Evolutionary conservation across 164 flowering plant genomes (phyloP).

Genomic region (Paratinospora sagittata): DNA sequence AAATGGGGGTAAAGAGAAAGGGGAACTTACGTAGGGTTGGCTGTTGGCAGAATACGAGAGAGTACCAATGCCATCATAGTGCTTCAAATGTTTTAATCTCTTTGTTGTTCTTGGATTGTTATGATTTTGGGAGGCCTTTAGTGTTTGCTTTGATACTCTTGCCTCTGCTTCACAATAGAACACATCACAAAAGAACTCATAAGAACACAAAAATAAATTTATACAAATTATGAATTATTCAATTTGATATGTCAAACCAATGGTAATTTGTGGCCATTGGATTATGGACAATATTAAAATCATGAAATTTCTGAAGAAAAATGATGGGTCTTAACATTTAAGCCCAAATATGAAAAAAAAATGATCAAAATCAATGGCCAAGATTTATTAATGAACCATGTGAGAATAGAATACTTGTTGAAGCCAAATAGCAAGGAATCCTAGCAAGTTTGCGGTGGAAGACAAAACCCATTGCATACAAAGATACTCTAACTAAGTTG

Average conservation of each 20-base stretch:
- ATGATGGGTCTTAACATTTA: too few relatives aligned
- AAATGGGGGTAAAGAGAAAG: constrained; percentile 51
- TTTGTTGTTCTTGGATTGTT: constrained; percentile 12
- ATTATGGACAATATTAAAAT: too few relatives aligned
- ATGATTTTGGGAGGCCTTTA: constrained; percentile 4
- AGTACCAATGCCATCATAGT: constrained; percentile 18
- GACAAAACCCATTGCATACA: neutral
- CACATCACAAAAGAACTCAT: neutral
- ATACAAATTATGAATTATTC: too few relatives aligned
- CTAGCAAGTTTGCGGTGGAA: neutral
- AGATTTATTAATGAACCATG: neutral
- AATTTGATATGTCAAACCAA: neutral
- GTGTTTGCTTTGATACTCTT: constrained; percentile 23
- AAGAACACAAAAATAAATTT: neutral
- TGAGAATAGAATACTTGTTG: neutral
- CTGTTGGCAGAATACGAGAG: constrained; percentile 24
- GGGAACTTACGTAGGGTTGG: constrained; percentile 47
- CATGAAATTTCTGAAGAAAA: too few relatives aligned
- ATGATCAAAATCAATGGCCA: too few relatives aligned
- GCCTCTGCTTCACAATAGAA: constrained; percentile 34
- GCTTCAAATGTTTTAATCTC: constrained; percentile 27
- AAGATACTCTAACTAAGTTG: neutral
- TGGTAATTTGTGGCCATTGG: too few relatives aligned
- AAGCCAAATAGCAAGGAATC: neutral
- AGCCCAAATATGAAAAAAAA: too few relatives aligned